A percentile compares a stretch with the other conserved stretches of the same genome.
Conservation (phyloP, 805 yeast species). For the Saturnispora quitensis region DNA sequence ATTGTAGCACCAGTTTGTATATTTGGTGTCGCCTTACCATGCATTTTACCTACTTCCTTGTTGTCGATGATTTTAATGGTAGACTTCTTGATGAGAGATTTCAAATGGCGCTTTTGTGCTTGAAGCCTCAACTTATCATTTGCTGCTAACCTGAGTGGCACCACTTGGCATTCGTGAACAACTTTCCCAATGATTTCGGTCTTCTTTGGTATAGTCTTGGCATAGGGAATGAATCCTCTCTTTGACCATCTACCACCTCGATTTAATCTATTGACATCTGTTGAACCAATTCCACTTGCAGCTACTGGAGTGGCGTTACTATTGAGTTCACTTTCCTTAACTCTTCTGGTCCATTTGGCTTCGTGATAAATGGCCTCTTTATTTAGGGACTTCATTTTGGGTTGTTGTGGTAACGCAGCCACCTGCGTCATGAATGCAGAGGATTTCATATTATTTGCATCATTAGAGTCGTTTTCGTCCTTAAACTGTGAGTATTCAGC, state of each 20-base stretch:
- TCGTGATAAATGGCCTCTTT: conserved; percentile 28
- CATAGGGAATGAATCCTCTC: conserved; percentile 53
- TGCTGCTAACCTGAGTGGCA: conserved; percentile 67
- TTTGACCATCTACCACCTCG: conserved; percentile 8
- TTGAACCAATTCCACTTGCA: conserved; percentile 25
- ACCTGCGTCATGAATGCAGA: conserved; percentile 41
- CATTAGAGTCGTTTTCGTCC: conserved; percentile 21
- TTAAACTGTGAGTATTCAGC: conserved; percentile 60
- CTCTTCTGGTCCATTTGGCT: conserved; percentile 25
- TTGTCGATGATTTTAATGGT: conserved; percentile 48
- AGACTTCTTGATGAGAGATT: conserved; percentile 32
- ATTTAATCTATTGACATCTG: conserved; percentile 9
- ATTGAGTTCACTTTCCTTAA: conserved; percentile 15
- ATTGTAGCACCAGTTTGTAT: conserved; percentile 61
- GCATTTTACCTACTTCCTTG: conserved; percentile 76
- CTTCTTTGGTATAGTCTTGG: conserved; percentile 80
- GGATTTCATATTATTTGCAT: background rate
- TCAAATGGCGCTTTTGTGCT: conserved; percentile 29
- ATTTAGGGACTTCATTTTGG: conserved; percentile 34
- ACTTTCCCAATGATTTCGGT: conserved; percentile 82
- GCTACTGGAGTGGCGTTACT: conserved; percentile 3
- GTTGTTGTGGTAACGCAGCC: conserved; percentile 44
- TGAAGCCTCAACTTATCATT: conserved; percentile 54
- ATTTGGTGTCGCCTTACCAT: conserved; percentile 80
- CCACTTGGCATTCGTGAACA: conserved; percentile 84